Percentiles rank a stretch among this genome's conserved stretches.
Conservation (phyloP, 73 alveolate genomes). For the Paramecium sonneborni region DNA sequence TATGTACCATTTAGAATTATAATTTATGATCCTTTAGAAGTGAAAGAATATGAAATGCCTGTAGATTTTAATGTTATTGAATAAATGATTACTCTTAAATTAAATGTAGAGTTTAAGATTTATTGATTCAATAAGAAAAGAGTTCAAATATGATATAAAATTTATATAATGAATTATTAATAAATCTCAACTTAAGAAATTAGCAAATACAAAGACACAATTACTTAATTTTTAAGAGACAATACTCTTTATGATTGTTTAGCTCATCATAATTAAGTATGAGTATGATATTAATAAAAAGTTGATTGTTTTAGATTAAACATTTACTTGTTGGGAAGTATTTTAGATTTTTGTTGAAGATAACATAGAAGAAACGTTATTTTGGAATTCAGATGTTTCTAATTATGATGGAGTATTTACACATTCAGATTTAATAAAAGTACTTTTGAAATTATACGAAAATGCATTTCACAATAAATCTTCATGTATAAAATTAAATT, state of each 20-base stretch:
- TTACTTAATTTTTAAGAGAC: slow-evolving; percentile 18
- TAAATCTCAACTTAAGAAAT: neutral
- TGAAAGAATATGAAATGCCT: neutral
- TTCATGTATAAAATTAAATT: neutral
- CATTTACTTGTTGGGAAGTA: slow-evolving; percentile 49
- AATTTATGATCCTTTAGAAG: neutral
- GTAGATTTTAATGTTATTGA: neutral
- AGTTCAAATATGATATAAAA: neutral
- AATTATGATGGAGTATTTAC: slow-evolving; percentile 53
- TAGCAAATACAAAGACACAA: slow-evolving; percentile 35
- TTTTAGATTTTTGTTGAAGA: slow-evolving; percentile 11
- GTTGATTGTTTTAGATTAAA: neutral
- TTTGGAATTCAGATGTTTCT: slow-evolving; percentile 29
- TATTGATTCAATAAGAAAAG: neutral
- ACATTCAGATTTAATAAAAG: slow-evolving; percentile 31
- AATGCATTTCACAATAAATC: neutral
- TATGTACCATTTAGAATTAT: neutral
- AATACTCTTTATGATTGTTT: slow-evolving; percentile 47
- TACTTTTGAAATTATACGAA: neutral
- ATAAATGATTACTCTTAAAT: neutral
- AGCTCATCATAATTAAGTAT: slow-evolving; percentile 29
- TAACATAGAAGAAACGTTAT: slow-evolving; percentile 7
- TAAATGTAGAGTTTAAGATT: neutral
- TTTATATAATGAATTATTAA: neutral
- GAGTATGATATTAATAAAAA: neutral